A percentile compares a stretch with the other conserved stretches of the same genome.
phyloP scores from a whole-genome alignment of 148 eudicot genomes.

The Hydrangea macrophylla region DNA sequence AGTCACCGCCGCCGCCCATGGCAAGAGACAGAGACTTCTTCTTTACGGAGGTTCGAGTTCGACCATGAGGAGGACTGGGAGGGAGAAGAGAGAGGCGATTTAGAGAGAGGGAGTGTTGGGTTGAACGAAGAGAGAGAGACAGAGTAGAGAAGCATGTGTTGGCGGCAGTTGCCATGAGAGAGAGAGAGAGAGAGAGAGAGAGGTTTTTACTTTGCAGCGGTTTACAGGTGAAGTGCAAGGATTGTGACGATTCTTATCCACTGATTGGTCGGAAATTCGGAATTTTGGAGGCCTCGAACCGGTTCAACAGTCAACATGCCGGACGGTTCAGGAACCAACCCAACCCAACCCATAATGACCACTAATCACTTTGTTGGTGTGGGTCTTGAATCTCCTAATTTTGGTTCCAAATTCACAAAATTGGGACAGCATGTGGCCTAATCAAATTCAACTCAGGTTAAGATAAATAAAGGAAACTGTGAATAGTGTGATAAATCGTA shows the following conservation, averaged over 20 bases:
- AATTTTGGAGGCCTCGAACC: not conserved
- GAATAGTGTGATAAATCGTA: no score
- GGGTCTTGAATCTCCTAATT: no score
- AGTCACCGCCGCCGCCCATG: slow-evolving; percentile 29
- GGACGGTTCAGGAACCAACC: not conserved
- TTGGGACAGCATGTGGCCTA: no score
- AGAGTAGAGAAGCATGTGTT: slow-evolving; percentile 19
- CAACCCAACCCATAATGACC: not conserved
- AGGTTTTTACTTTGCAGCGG: not conserved
- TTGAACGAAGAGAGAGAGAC: not conserved
- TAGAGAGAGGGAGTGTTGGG: slow-evolving; percentile 1
- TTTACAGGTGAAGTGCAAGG: not conserved
- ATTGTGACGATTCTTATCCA: not conserved
- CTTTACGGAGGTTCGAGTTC: not conserved
- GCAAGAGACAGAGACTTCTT: no score
- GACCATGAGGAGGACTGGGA: not conserved
- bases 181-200: slow-evolving; percentile 9
- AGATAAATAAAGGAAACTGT: no score
- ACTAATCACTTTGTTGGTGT: not conserved
- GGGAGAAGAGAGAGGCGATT: not conserved
- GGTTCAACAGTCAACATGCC: not conserved
- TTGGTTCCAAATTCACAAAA: no score
- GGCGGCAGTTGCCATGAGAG: slow-evolving; percentile 26
- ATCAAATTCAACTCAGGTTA: no score
- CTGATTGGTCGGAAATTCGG: not conserved